Evolutionary conservation across 2,329 filamentous ascomycete species (phyloP).

Genomic region (Xylaria polymorpha): DNA sequence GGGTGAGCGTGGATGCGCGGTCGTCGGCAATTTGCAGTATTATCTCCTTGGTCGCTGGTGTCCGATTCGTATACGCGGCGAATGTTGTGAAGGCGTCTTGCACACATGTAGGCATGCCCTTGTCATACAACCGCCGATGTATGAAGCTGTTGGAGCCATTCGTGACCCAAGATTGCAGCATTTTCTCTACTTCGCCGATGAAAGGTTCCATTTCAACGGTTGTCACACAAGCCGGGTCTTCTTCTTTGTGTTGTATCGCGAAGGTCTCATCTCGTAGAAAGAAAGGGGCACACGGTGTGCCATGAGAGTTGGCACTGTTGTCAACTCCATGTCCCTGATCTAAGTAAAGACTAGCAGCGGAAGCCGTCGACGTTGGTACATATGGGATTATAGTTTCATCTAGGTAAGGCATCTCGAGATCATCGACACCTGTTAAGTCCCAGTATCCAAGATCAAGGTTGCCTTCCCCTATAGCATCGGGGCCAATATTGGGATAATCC

Average conservation of each 20-base stretch:
- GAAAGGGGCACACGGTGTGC: slow-evolving; percentile 9
- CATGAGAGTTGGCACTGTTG: not conserved
- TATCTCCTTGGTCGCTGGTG: slow-evolving; percentile 30
- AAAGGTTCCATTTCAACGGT: slow-evolving; percentile 32
- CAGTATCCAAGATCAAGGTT: slow-evolving; percentile 22
- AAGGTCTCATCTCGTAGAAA: slow-evolving; percentile 29
- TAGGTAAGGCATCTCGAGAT: slow-evolving; percentile 11
- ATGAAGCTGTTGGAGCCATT: slow-evolving; percentile 25
- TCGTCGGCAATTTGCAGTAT: slow-evolving; percentile 30
- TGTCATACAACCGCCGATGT: slow-evolving; percentile 28
- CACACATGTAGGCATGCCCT: slow-evolving; percentile 32
- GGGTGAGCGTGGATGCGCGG: slow-evolving; percentile 20
- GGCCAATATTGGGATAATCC: not conserved
- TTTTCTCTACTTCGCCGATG: slow-evolving; percentile 23
- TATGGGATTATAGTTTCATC: slow-evolving; percentile 13
- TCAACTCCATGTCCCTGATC: slow-evolving; percentile 2
- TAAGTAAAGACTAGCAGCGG: not conserved
- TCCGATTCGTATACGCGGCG: slow-evolving; percentile 25
- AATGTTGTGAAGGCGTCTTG: slow-evolving; percentile 35
- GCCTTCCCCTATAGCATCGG: not conserved
- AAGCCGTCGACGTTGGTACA: not conserved
- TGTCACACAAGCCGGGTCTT: slow-evolving; percentile 11
- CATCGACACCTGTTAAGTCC: not conserved
- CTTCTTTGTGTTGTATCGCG: slow-evolving; percentile 16
- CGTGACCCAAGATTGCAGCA: slow-evolving; percentile 32